Evolutionary conservation across 2,329 filamentous ascomycete genomes (phyloP).

Genomic region (Sporothrix phasma): DNA sequence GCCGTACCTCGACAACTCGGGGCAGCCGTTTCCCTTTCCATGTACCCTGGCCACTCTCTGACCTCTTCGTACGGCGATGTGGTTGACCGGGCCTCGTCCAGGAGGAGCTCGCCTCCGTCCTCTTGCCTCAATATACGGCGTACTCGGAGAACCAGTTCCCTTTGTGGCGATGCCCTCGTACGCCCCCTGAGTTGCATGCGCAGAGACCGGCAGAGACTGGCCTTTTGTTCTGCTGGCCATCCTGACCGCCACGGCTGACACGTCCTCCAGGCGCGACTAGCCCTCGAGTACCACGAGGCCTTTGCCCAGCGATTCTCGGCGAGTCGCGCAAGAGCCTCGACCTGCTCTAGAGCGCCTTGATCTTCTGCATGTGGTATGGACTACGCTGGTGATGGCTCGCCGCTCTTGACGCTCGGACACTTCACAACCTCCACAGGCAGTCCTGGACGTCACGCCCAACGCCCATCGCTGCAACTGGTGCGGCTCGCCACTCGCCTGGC

Average conservation of each 20-base stretch:
- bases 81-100: constrained; percentile 16
- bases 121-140: constrained; percentile 11
- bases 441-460: not conserved
- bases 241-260: constrained; percentile 13
- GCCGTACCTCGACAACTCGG: not conserved
- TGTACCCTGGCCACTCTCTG: not conserved
- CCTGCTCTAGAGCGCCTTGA: constrained; percentile 20
- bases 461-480: constrained; percentile 21
- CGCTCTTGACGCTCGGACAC: not conserved
- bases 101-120: constrained; percentile 10
- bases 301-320: constrained; percentile 20
- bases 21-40: not conserved
- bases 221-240: constrained; percentile 20
- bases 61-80: constrained; percentile 11
- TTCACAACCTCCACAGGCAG: constrained; percentile 13
- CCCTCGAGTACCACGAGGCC: constrained; percentile 18
- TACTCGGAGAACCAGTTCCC: constrained; percentile 13
- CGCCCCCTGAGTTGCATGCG: constrained; percentile 16
- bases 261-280: constrained; percentile 17
- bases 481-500: constrained; percentile 15
- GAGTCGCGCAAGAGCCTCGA: constrained; percentile 19
- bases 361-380: constrained; percentile 20
- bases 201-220: constrained; percentile 18
- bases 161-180: constrained; percentile 18
- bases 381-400: not conserved